Conservation (phyloP, 1,139 yeast species). For the Suhomyces chickasaworum region DNA sequence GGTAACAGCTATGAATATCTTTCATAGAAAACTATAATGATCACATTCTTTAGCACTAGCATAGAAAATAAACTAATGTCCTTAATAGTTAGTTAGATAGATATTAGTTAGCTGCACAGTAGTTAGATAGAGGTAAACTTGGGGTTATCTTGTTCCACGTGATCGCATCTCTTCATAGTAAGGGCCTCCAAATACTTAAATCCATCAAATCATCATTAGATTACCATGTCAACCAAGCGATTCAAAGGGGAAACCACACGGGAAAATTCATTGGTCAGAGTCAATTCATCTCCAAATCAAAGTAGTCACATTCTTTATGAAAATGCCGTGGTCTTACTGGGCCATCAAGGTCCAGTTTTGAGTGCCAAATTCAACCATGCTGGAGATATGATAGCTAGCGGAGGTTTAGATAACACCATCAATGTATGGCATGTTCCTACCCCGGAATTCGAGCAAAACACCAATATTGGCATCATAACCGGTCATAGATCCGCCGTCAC, state of each 20-base stretch:
- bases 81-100: no score
- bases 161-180: background rate
- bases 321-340: slow-evolving; percentile 36
- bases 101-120: no score
- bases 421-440: slow-evolving; percentile 49
- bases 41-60: slow-evolving; percentile 5
- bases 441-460: slow-evolving; percentile 22
- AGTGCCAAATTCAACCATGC: slow-evolving; percentile 43
- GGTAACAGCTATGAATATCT: slow-evolving; percentile 72
- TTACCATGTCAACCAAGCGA: slow-evolving; percentile 26
- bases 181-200: no score
- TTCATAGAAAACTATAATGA: background rate
- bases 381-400: slow-evolving; percentile 52
- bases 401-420: slow-evolving; percentile 53
- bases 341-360: slow-evolving; percentile 53
- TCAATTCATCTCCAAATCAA: background rate
- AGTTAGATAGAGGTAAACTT: no score
- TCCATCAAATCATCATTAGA: no score
- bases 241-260: slow-evolving; percentile 16
- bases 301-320: slow-evolving; percentile 14
- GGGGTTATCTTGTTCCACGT: no score
- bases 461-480: slow-evolving; percentile 40
- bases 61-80: slow-evolving; percentile 2
- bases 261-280: background rate
- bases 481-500: slow-evolving; percentile 59